Base-by-base conservation (phyloP, 1,284 basidiomycete genomes). In the Ceratobasidium sp. region DNA sequence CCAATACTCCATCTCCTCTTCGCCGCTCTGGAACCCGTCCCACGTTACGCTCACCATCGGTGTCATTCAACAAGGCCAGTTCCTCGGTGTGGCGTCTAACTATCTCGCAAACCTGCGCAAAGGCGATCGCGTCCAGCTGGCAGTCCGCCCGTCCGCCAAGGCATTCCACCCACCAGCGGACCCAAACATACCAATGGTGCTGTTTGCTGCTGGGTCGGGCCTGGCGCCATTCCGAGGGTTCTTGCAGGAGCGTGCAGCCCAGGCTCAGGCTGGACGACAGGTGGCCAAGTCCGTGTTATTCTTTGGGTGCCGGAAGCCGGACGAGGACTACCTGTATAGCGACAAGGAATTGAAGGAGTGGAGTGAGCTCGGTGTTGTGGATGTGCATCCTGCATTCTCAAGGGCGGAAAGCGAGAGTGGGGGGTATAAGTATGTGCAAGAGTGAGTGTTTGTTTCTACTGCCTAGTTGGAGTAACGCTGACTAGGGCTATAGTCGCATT, bases 191-290 rank as follows among this genome's bases (percentile, higher is more conserved):
- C 85, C 86, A 2, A 79, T 88, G 41, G 80, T 87, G 28, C 83
- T 87, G 81, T 85, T 85, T 77, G 83, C 82, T 38, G 84, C 84
- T 32, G 87, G 86, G 9, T 82, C 84, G 2, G 86, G 87, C 0
- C 76, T 88, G 28, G 84, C 86, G 7, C 86, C 86, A 0, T 85
- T 87, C 83, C 82, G 85, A 52, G 85, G 85, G 1, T 87, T 87
- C 80, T 80, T 88, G 47, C 84, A 86, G 76, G 86, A 87, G 76
- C 83, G 86, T 21, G 85, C 85, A n/a, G 78, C 82, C 73, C 85
- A 87, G 79, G 83, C 2, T 64, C 80, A 41, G 41, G 82, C 84
- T 2, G 86, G 86, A 0, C 79, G 85, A n/a, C 80, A 82, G 23
- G 82, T 86, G 14, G 84, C 83, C 26, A 79, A 80, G 70, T 82